Base-by-base conservation (phyloP, 139 green algal genomes). In the Tetraselmis chui region DNA sequence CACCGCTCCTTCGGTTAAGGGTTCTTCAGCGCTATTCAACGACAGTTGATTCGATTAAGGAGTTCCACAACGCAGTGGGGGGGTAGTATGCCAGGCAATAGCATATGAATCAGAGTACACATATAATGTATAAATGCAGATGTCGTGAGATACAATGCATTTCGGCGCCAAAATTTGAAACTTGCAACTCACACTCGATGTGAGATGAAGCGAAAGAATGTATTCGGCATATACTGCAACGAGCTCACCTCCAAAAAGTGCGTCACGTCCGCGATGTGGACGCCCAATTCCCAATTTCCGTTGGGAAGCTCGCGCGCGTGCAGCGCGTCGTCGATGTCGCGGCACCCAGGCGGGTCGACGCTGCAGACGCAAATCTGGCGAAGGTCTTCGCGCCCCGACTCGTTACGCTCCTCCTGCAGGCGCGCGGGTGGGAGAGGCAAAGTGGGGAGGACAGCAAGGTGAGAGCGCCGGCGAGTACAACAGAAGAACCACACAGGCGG, bases 241-340 rank as follows among this genome's bases (percentile, higher is more conserved):
- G 45, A 67, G n/a, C 45, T 5, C 18, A 78, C 27, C 77, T 78
- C 26, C 2, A 84, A 32, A 81, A 98, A 98, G 87, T 98, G 88
- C 2, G 93, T 97, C 28, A 98, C 95, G 83, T 98, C 95, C 1
- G 95, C 95, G 81, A 98, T 98, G 91, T 98, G 95, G 30, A 98
- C 95, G 2, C 93, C 93, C 78, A 96, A 78, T 76, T 91, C 89
- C 11, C 82, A 76, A 29, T 89, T 91, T 22, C 88, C 86, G 28
- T 76, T 81, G 28, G 81, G 79, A 32, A 92, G 85, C 22, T 59
- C 67, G 75, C 88, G 85, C 59, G 92, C 87, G 84, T 97, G 94
- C 88, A 98, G 89, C 11, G 94, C 94, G 76, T 98, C 94, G 81
- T 98, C 94, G 59, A 98, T 97, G 85, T 98, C 94, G 77, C 92